Evolutionary conservation across 1,139 yeast species (phyloP).

Genomic region (Diutina mesorugosa): DNA sequence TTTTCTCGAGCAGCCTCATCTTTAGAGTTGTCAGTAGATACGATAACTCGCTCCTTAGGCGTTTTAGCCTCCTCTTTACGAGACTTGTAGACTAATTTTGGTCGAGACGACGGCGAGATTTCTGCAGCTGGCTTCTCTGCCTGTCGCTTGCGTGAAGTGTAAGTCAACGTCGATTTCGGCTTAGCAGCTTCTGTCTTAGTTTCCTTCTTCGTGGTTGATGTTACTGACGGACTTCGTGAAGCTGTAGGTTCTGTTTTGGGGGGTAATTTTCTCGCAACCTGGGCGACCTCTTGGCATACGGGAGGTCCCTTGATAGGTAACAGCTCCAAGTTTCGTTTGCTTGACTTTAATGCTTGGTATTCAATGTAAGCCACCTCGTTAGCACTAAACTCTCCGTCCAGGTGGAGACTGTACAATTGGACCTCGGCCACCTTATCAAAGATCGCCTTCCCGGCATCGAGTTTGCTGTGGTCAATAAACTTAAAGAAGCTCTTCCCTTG

Average conservation of each 20-base stretch:
- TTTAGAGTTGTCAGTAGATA: neutral
- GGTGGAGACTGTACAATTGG: neutral
- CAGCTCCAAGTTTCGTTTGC: neutral
- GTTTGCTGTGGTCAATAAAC: neutral
- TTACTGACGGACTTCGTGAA: neutral
- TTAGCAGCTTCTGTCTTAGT: neutral
- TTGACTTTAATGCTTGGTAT: neutral
- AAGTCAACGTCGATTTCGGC: neutral
- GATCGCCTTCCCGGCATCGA: neutral
- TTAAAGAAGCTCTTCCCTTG: neutral
- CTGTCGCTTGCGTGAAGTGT: neutral
- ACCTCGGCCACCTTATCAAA: neutral
- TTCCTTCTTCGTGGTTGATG: neutral
- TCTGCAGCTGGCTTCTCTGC: neutral
- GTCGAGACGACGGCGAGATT: neutral
- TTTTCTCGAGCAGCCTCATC: neutral
- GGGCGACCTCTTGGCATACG: neutral
- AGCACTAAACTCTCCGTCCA: neutral
- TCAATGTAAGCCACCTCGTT: neutral
- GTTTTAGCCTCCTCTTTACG: neutral
- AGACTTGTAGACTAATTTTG: neutral
- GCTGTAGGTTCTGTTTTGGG: neutral
- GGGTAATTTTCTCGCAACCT: neutral
- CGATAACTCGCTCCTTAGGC: neutral
- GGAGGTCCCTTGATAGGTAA: neutral